Evolutionary conservation across 2,329 filamentous ascomycete genomes (phyloP), one percentile per base, ranked within the genome.

Genomic region (Penicillium psychrosexuale): DNA sequence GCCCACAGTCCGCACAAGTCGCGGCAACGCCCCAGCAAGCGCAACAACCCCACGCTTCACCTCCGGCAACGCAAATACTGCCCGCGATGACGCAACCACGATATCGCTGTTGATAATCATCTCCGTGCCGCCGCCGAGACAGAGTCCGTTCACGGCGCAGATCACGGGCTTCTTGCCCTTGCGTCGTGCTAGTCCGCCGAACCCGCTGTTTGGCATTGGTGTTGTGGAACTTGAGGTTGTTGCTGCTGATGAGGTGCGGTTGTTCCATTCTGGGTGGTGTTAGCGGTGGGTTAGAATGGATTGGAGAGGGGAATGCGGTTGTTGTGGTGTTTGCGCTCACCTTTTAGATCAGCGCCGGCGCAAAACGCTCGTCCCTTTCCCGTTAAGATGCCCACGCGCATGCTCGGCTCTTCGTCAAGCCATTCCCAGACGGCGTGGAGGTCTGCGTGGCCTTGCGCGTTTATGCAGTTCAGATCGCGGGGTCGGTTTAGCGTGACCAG

Each of bases 101-200:
- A 92, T 72, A 73, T 93, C 89, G 52, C 80, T 81, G 71, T 91
- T 90, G 54, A 88, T 76, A 17, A 84, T 81, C 75, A 91, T 90
- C 75, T 93, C 89, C 72, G 88, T 84, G 1, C 88, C 89, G 39
- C 89, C 89, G 39, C 89, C 89, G 37, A 89, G 80, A 53, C 86
- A 89, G 13, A 89, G 75, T 1, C 89, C 89, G 65, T 91, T 90
- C 22, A 92, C 85, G 0, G 89, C 89, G 4, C 84, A 87, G 19
- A 93, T 80, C 39, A 93, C 78, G 3, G 89, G 89, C 66, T 93
- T 93, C 42, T 71, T 70, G n/a, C 77, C 77, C 8, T 63, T 65
- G 27, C 78, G 73, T 15, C 74, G 72, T 15, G 77, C 76, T 7
- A 80, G 69, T 1, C 73, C 75, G 33, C 70, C 75, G 54, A 78